phyloP scores from a whole-genome alignment of 768 basidiomycete genomes.

The Tricholoma hemisulphureum region DNA sequence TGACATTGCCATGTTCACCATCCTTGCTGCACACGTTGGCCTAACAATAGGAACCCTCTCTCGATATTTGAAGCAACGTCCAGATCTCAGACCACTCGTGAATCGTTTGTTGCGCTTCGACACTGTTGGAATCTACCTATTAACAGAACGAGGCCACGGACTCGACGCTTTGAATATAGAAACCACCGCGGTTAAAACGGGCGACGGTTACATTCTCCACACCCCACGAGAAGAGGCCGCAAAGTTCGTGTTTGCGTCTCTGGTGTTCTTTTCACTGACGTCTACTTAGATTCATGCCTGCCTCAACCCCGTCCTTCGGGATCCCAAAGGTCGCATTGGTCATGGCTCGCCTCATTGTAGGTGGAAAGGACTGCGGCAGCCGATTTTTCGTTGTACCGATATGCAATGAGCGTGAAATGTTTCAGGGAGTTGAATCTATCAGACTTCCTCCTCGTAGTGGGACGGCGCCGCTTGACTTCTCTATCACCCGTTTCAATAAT shows the following conservation, averaged over 20 bases:
- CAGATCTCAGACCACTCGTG: conserved; percentile 49
- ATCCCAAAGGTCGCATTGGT: conserved; percentile 57
- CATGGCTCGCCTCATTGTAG: conserved; percentile 54
- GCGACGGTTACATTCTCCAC: conserved; percentile 51
- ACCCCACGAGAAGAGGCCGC: conserved; percentile 58
- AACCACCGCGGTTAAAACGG: conserved; percentile 54
- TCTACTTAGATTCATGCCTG: conserved; percentile 53
- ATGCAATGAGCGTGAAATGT: conserved; percentile 53
- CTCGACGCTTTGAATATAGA: conserved; percentile 62
- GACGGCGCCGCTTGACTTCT: conserved; percentile 53
- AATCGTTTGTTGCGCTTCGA: conserved; percentile 52
- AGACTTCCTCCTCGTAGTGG: conserved; percentile 52
- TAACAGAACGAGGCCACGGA: conserved; percentile 58
- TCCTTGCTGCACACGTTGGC: conserved; percentile 51
- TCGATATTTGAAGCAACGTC: conserved; percentile 45
- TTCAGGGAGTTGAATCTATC: conserved; percentile 48
- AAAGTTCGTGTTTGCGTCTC: conserved; percentile 40
- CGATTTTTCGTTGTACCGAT: conserved; percentile 57
- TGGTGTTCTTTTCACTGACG: conserved; percentile 7
- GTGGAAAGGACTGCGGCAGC: conserved; percentile 48
- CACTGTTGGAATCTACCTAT: conserved; percentile 50
- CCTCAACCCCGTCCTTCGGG: conserved; percentile 51
- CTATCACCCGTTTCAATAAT: conserved; percentile 54
- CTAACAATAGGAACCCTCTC: conserved; percentile 55
- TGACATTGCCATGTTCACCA: conserved; percentile 54